These are phyloP conservation scores for Pseudogymnoascus sp. DNA, from an alignment of 2,329 filamentous ascomycete genomes.

Conservation along the genomic window DNA sequence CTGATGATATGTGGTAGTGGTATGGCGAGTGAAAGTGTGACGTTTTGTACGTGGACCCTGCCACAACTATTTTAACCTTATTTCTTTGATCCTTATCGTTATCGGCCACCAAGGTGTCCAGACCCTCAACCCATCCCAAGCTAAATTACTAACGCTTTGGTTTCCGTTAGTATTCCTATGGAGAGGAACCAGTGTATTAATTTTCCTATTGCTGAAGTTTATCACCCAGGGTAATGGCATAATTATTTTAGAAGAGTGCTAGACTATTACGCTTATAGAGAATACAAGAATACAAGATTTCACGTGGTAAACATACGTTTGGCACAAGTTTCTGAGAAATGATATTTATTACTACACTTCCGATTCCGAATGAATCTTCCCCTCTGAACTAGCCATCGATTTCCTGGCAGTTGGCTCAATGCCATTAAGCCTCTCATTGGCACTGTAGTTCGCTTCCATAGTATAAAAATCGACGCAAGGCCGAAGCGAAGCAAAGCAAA, in stretches of 20 bases:
- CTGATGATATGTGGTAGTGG: not conserved
- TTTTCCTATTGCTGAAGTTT: not conserved
- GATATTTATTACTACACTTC: conserved; percentile 1
- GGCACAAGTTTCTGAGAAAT: not conserved
- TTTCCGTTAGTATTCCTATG: not conserved
- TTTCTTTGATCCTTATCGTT: not conserved
- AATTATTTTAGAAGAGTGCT: not conserved
- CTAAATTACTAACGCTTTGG: not conserved
- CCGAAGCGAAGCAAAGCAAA: conserved; percentile 9
- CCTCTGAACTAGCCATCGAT: not conserved
- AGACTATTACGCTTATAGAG: not conserved
- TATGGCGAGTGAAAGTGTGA: not conserved
- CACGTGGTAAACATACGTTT: not conserved
- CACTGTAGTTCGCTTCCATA: not conserved
- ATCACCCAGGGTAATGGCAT: not conserved
- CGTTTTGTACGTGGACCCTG: not conserved
- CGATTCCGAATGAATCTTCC: not conserved
- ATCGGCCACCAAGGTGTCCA: not conserved
- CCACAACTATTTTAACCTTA: not conserved
- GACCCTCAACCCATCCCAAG: not conserved
- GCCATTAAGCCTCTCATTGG: not conserved
- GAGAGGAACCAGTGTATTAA: not conserved
- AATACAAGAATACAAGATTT: not conserved
- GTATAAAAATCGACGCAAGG: not conserved
- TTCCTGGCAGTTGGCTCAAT: not conserved